Percentiles rank a stretch among this genome's conserved stretches.
These are phyloP conservation scores for Vitis hybrid DNA, from an alignment of 177 flowering plant species.

Conservation along the genomic window DNA sequence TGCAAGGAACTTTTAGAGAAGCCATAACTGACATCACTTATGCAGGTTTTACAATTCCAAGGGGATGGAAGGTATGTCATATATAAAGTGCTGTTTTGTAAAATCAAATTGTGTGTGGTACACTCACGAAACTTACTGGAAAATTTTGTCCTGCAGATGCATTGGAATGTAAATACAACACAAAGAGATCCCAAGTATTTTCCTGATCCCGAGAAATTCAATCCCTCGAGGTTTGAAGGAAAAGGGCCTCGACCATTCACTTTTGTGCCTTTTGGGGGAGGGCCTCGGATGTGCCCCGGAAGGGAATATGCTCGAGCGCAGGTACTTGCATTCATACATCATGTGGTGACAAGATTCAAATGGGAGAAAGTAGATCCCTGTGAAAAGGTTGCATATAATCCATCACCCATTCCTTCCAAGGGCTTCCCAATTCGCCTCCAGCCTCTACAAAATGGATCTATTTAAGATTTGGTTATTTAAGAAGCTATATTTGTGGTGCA, in stretches of 20 bases:
- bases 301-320: constrained; percentile 16
- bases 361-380: too few relatives aligned
- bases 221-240: constrained; percentile 25
- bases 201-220: constrained; percentile 22
- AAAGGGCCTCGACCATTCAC: constrained; percentile 14
- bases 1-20: constrained; percentile 14
- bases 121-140: background rate
- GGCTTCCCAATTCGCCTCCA: too few relatives aligned
- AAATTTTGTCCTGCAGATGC: constrained; percentile 2
- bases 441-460: too few relatives aligned
- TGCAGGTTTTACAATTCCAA: constrained; percentile 18
- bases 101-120: too few relatives aligned
- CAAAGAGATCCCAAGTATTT: constrained; percentile 19
- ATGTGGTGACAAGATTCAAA: too few relatives aligned
- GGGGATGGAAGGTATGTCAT: constrained; percentile 21
- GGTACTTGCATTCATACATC: constrained; percentile 15
- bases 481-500: too few relatives aligned
- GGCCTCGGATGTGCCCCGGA: constrained; percentile 20
- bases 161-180: constrained; percentile 19
- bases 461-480: too few relatives aligned
- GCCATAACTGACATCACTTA: constrained; percentile 14
- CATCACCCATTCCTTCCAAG: too few relatives aligned
- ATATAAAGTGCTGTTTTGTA: too few relatives aligned
- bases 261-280: constrained; percentile 25
- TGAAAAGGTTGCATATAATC: too few relatives aligned